Evolutionary conservation across 306 rosid genomes (phyloP), one percentile per base, ranked within the genome.

Genomic region (Castanospermum australe): DNA sequence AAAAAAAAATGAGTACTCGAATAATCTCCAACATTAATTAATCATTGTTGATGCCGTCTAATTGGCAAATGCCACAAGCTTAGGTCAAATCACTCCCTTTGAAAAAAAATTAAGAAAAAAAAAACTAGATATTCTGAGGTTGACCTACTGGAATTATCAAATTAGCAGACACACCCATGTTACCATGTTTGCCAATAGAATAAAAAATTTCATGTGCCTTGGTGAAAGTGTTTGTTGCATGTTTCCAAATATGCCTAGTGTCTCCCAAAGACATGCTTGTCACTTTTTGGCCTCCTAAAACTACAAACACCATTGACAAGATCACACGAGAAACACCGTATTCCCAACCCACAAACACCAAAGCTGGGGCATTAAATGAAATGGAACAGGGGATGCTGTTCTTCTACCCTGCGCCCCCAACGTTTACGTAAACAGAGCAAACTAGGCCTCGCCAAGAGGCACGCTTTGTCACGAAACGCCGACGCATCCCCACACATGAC

Each of bases 191-290:
- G 28, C 52, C 14, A 15, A 14, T 48, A 14, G 60, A 77, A 77
- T 72, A 56, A 18, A 60, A 42, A 60, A 77, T 61, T 50, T 8
- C 75, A 77, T 69, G 74, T 63, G 86, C 54, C 44, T 63, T 50
- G 51, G 71, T 82, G 67, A 24, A 47, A n/a, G 44, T 87, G 92
- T 80, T 73, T 75, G 78, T 30, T 80, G 54, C 83, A 84, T 86
- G 90, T 78, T 81, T 64, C 71, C 73, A 28, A 18, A 14, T 15
- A 8, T 64, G 55, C 56, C 50, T 61, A 15, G 75, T 61, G 63
- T 71, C 65, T 57, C 70, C 54, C 62, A 76, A 69, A 51, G 50
- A 65, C 42, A 86, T 83, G 86, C 86, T 61, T 83, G 87, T 86
- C 77, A 15, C 85, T 70, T 62, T 75, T 80, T 71, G 81, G 81